Conservation (phyloP, 2,329 filamentous ascomycete genomes). For the Fonsecaea nubica region DNA sequence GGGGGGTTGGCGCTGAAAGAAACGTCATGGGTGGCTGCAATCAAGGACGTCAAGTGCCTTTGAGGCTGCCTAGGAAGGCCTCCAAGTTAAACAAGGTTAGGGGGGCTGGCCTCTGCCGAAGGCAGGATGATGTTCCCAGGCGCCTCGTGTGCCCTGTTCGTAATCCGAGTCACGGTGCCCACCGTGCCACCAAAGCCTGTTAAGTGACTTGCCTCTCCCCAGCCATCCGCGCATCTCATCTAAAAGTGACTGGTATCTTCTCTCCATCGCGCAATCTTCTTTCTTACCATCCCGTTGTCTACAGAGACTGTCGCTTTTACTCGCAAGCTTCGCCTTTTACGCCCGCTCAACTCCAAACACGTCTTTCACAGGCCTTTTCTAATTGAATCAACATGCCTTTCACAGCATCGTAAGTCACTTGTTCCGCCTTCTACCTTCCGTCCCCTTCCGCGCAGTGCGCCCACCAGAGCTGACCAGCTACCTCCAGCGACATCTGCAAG, state of each 20-base stretch:
- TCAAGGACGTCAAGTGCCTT: slow-evolving; percentile 8
- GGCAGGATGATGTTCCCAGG: slow-evolving; percentile 7
- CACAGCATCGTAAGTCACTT: slow-evolving; percentile 55
- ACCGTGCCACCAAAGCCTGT: slow-evolving; percentile 5
- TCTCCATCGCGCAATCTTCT: slow-evolving; percentile 20
- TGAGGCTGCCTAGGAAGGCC: slow-evolving; percentile 11
- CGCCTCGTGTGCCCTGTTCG: slow-evolving; percentile 9
- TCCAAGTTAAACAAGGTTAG: slow-evolving; percentile 14
- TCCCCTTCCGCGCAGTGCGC: slow-evolving; percentile 27
- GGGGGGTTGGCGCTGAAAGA: slow-evolving; percentile 1
- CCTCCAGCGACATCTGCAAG: slow-evolving; percentile 73
- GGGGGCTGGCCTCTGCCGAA: slow-evolving; percentile 8
- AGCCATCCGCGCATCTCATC: slow-evolving; percentile 14
- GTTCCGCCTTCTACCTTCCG: slow-evolving; percentile 24
- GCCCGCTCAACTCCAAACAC: background rate
- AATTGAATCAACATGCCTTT: slow-evolving; percentile 55
- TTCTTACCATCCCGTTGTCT: background rate
- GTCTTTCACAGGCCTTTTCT: background rate
- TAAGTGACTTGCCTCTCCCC: slow-evolving; percentile 14
- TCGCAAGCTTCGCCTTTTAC: slow-evolving; percentile 12
- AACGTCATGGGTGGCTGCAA: slow-evolving; percentile 24
- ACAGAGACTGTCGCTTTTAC: slow-evolving; percentile 8
- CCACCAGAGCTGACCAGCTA: slow-evolving; percentile 27
- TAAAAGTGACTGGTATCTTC: slow-evolving; percentile 14
- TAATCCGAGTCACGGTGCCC: slow-evolving; percentile 14